Base-by-base conservation (phyloP, 2,329 filamentous ascomycete genomes). In the Pleoardoris graminearum region DNA sequence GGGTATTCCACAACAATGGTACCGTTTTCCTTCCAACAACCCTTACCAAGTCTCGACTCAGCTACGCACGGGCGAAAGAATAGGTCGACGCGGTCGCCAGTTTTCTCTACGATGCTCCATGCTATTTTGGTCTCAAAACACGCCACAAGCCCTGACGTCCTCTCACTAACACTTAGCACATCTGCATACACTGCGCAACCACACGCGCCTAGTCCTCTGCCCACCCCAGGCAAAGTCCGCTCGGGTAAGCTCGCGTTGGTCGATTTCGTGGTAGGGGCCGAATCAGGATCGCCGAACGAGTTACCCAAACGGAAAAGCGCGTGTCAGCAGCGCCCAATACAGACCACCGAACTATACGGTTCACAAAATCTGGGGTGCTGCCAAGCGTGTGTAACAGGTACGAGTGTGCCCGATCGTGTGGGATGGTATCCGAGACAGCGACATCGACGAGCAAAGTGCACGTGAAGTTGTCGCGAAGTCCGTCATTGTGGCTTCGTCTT, bases 241-340 rank as follows among this genome's bases (percentile, higher is more conserved):
- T 46, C 43, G 43, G 43, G 43, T 46, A 46, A 46, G 43, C 43
- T 36, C 41, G 21, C 27, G 29, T 44, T 32, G 41, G 41, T 44
- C 29, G 21, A 36, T 17, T 11, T 25, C 3, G 21, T 36, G 30
- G 11, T 8, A 25, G 21, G 30, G 21, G 43, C 43, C 43, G n/a
- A 35, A 25, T 32, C 21, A 35, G 30, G 30, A 46, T 46, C 43
- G 30, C 43, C 43, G 43, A 46, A 21, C 25, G 22, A 19, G 27
- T 46, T 46, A 46, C 43, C 43, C 43, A 22, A 45, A 46, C 12
- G 11, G 30, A 12, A 25, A 16, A 27, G 43, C 30, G 43, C 14
- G 25, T 19, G 19, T 14, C 17, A 29, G 17, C 43, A 36, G n/a
- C 43, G 17, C 30, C 43, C 12, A 23, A 46, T 25, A 16, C 43